Percentiles rank a stretch among this genome's conserved stretches.
phyloP scores from a whole-genome alignment of 176 grass and related monocot genomes.

The Stipa capillata region DNA sequence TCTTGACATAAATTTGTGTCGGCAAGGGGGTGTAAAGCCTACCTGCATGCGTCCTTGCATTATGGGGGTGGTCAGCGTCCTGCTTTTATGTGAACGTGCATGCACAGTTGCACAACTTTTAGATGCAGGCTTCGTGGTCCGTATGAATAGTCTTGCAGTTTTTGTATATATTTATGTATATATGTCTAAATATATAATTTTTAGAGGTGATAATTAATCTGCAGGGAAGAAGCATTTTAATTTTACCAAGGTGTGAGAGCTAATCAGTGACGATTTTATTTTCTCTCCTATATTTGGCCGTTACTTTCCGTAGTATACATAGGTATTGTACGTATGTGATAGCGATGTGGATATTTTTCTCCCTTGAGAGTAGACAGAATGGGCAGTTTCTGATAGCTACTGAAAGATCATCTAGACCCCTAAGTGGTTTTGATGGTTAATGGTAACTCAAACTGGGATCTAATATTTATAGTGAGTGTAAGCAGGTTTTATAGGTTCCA shows the following conservation, averaged over 20 bases:
- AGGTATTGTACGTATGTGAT: not conserved
- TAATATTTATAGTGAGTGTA: too few species aligned
- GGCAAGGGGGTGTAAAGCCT: not conserved
- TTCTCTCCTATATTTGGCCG: not conserved
- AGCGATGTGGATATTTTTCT: too few species aligned
- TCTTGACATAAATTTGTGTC: conserved; percentile 9
- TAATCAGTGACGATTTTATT: not conserved
- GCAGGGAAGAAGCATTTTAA: not conserved
- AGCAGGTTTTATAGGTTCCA: too few species aligned
- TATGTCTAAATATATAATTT: not conserved
- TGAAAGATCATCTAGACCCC: too few species aligned
- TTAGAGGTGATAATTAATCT: not conserved
- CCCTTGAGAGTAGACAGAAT: too few species aligned
- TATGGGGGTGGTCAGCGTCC: conserved; percentile 12
- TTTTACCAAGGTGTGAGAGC: not conserved
- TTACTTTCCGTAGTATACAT: not conserved
- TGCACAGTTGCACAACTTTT: conserved; percentile 6
- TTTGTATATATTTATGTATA: not conserved
- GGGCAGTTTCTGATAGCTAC: too few species aligned
- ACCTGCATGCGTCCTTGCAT: not conserved
- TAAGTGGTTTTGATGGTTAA: too few species aligned
- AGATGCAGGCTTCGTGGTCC: conserved; percentile 27
- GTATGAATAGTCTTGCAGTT: conserved; percentile 2
- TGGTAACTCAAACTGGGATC: too few species aligned
- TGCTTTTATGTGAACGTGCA: conserved; percentile 36